These are phyloP conservation scores for Lecanicillium sp. DNA, from an alignment of 2,329 filamentous ascomycete species.

Conservation along the genomic window DNA sequence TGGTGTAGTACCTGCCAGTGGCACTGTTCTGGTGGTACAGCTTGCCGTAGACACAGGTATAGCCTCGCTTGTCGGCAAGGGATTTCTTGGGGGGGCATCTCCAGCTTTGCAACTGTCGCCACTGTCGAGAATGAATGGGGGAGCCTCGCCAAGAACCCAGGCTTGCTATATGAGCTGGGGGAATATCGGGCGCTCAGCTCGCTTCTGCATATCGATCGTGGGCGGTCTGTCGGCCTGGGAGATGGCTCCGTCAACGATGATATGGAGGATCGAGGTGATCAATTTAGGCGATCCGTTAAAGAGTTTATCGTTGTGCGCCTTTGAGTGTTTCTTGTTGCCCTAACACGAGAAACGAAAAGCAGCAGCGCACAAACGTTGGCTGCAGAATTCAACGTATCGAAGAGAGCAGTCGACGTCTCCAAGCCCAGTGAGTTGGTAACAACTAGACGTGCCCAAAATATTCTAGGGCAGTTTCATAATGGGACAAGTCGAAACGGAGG, in stretches of 20 bases:
- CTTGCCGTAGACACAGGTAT: not conserved
- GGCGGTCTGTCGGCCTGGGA: not conserved
- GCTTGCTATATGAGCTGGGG: not conserved
- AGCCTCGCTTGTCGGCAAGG: not conserved
- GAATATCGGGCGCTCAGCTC: not conserved
- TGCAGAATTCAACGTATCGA: no score
- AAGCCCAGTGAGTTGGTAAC: no score
- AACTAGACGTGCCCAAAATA: no score
- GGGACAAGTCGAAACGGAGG: no score
- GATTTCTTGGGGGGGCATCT: not conserved
- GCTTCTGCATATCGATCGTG: not conserved
- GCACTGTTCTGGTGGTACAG: not conserved
- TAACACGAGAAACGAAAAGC: no score
- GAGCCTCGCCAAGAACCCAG: not conserved
- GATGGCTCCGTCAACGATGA: not conserved
- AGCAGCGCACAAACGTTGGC: no score
- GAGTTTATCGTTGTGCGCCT: not conserved
- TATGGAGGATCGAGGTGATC: not conserved
- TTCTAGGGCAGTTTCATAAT: no score
- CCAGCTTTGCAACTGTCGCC: not conserved
- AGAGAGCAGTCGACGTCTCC: no score
- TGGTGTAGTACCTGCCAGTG: not conserved
- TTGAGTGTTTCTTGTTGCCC: no score
- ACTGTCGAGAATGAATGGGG: not conserved
- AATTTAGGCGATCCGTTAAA: not conserved